Percentiles rank a stretch among this genome's conserved stretches.
Evolutionary conservation across 257 asterid genomes (phyloP).

Genomic region (Salvia hispanica): DNA sequence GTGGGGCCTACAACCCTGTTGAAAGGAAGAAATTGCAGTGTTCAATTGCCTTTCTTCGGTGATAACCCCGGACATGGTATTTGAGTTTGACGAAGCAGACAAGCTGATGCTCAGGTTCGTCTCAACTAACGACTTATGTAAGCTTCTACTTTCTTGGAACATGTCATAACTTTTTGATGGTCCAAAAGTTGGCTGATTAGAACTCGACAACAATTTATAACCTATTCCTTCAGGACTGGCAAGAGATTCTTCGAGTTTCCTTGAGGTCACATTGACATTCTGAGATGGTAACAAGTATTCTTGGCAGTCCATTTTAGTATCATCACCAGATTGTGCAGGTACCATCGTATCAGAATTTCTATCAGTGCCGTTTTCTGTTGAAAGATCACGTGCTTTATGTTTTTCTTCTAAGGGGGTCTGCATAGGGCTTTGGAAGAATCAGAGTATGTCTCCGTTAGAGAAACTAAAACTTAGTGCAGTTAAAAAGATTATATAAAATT

Average conservation of each 20-base stretch:
- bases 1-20: constrained; percentile 61
- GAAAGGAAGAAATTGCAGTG: constrained; percentile 50
- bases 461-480: constrained; percentile 7
- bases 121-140: constrained; percentile 51
- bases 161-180: constrained; percentile 41
- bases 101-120: constrained; percentile 79
- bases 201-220: constrained; percentile 42
- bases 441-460: constrained; percentile 32
- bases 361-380: constrained; percentile 40
- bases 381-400: constrained; percentile 40
- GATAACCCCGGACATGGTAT: constrained; percentile 37
- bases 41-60: constrained; percentile 59
- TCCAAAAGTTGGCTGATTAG: constrained; percentile 42
- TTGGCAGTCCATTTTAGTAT: constrained; percentile 38
- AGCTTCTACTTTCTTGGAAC: constrained; percentile 39
- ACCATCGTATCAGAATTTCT: constrained; percentile 42
- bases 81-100: constrained; percentile 52
- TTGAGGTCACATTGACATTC: constrained; percentile 36
- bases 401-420: constrained; percentile 61
- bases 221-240: constrained; percentile 50
- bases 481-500: background rate
- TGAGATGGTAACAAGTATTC: constrained; percentile 38
- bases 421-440: constrained; percentile 48
- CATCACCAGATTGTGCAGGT: constrained; percentile 44
- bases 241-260: constrained; percentile 36